Evolutionary conservation across 1,139 yeast genomes (phyloP).

Genomic region (Candida dubliniensis): DNA sequence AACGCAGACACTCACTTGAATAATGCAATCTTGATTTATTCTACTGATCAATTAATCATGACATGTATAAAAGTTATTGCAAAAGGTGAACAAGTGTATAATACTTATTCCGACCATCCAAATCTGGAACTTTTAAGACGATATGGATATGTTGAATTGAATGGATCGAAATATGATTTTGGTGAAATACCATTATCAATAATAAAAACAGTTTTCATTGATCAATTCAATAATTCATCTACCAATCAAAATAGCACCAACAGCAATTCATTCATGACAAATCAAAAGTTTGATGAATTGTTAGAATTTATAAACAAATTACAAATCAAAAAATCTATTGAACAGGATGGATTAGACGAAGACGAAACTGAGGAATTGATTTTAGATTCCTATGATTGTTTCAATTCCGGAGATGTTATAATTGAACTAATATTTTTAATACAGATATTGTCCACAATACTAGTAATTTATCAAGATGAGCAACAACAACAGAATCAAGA

Average conservation of each 20-base stretch:
- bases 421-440: slow-evolving; percentile 56
- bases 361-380: slow-evolving; percentile 48
- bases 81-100: slow-evolving; percentile 73
- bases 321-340: slow-evolving; percentile 7
- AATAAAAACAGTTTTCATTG: slow-evolving; percentile 36
- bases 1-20: slow-evolving; percentile 81
- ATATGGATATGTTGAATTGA: slow-evolving; percentile 84
- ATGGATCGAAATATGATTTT: slow-evolving; percentile 75
- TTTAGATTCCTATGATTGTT: slow-evolving; percentile 62
- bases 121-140: slow-evolving; percentile 84
- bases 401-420: slow-evolving; percentile 52
- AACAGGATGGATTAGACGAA: slow-evolving; percentile 35
- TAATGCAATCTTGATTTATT: slow-evolving; percentile 69
- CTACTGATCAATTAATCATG: slow-evolving; percentile 57
- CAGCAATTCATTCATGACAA: slow-evolving; percentile 13
- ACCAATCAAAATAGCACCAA: no score
- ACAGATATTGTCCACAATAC: slow-evolving; percentile 50
- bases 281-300: slow-evolving; percentile 28
- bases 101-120: slow-evolving; percentile 89
- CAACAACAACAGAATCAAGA: slow-evolving; percentile 5
- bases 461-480: slow-evolving; percentile 25
- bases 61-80: slow-evolving; percentile 61
- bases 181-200: slow-evolving; percentile 63
- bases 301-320: slow-evolving; percentile 27
- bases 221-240: slow-evolving; percentile 15